Evolutionary conservation across 2,329 filamentous ascomycete species (phyloP).

Genomic region (Verticillium zaregamsianum): DNA sequence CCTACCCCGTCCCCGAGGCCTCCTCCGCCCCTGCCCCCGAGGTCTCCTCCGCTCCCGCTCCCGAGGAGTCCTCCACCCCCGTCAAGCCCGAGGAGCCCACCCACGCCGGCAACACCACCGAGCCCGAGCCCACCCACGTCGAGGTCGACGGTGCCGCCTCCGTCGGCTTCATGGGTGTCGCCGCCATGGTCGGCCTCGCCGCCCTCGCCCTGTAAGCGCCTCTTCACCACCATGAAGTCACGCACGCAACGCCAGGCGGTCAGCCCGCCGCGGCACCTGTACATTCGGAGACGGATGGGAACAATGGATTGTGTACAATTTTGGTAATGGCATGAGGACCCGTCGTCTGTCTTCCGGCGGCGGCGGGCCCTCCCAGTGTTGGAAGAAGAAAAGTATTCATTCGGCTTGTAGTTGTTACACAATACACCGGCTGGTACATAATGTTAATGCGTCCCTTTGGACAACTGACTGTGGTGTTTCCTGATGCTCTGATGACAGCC

Average conservation of each 20-base stretch:
- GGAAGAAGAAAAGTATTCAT: not conserved
- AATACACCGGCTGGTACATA: constrained; percentile 5
- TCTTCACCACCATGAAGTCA: not conserved
- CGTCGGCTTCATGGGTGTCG: constrained; percentile 8
- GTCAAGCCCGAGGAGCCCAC: constrained; percentile 3
- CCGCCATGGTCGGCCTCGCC: constrained; percentile 11
- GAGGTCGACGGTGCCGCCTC: constrained; percentile 9
- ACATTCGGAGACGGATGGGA: not conserved
- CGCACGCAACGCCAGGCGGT: not conserved
- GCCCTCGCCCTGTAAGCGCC: constrained; percentile 11
- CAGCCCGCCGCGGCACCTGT: not conserved
- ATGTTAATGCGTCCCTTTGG: constrained; percentile 1
- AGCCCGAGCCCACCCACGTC: constrained; percentile 2
- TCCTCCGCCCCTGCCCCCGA: constrained; percentile 2
- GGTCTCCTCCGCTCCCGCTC: not conserved
- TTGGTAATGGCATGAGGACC: not conserved
- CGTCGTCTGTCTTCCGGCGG: not conserved
- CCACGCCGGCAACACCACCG: constrained; percentile 9
- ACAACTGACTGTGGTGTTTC: not conserved
- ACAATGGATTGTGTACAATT: not conserved
- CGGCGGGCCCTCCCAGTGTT: not conserved
- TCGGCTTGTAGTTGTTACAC: not conserved
- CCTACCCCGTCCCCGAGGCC: constrained; percentile 2
- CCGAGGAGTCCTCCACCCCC: constrained; percentile 5
- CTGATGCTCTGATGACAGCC: not conserved